Evolutionary conservation across 2,329 filamentous ascomycete species (phyloP).

Genomic region (Fusarium sp.): DNA sequence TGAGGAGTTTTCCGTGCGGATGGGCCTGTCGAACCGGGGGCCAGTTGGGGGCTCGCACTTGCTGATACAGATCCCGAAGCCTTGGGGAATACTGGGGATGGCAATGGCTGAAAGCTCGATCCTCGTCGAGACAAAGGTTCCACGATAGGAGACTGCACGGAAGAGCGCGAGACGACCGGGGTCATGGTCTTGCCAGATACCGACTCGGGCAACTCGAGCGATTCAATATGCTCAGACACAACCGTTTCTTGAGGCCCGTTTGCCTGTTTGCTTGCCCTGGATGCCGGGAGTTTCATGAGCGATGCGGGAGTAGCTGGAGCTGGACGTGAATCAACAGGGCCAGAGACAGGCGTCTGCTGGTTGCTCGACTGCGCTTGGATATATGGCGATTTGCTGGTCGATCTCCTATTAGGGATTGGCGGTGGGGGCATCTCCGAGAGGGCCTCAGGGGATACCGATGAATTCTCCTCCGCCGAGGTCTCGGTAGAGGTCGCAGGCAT

Average conservation of each 20-base stretch:
- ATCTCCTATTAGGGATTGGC: slow-evolving; percentile 71
- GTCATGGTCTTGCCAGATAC: slow-evolving; percentile 47
- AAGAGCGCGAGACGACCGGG: slow-evolving; percentile 55
- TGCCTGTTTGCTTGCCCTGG: slow-evolving; percentile 58
- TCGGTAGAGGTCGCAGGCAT: slow-evolving; percentile 56
- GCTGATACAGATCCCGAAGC: slow-evolving; percentile 59
- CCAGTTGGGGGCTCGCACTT: slow-evolving; percentile 71
- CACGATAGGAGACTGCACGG: slow-evolving; percentile 47
- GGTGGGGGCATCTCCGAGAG: slow-evolving; percentile 74
- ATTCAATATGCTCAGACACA: slow-evolving; percentile 64
- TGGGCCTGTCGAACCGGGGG: slow-evolving; percentile 58
- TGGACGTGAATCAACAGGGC: slow-evolving; percentile 46
- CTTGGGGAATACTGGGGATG: slow-evolving; percentile 58
- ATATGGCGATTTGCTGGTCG: slow-evolving; percentile 73
- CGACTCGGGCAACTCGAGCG: slow-evolving; percentile 78
- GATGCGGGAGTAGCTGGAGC: slow-evolving; percentile 76
- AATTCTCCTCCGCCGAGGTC: slow-evolving; percentile 69
- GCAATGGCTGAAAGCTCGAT: slow-evolving; percentile 58
- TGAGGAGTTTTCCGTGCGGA: slow-evolving; percentile 64
- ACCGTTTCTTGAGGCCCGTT: slow-evolving; percentile 53
- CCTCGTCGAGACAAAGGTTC: slow-evolving; percentile 60
- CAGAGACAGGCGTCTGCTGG: slow-evolving; percentile 37
- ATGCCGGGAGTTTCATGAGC: slow-evolving; percentile 78
- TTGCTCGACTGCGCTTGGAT: slow-evolving; percentile 63
- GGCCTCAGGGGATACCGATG: slow-evolving; percentile 70